Evolutionary conservation across 371 early-diverging fungal genomes (phyloP).

Genomic region (Mortierella sp.): DNA sequence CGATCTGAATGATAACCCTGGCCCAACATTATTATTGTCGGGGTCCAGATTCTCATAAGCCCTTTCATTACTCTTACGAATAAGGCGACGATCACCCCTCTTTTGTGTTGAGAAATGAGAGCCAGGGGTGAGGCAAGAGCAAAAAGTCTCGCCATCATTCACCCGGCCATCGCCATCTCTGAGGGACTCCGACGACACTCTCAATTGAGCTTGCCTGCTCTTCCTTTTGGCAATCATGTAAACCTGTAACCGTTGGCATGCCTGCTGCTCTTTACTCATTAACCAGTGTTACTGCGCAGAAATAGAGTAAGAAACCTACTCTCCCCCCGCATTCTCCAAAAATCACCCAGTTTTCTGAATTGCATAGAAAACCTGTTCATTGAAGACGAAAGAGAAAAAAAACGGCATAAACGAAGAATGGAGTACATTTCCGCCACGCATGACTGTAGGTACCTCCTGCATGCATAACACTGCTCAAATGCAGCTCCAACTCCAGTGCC

Average conservation of each 20-base stretch:
- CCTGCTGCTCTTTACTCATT: no score
- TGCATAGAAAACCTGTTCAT: not conserved
- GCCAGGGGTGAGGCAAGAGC: not conserved
- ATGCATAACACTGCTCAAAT: not conserved
- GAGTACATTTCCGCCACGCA: not conserved
- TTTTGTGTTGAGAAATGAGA: not conserved
- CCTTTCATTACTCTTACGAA: not conserved
- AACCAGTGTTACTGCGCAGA: not conserved
- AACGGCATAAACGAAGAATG: not conserved
- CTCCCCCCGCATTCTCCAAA: not conserved
- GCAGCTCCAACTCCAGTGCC: no score
- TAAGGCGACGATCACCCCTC: not conserved
- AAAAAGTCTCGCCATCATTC: not conserved
- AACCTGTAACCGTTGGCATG: not conserved
- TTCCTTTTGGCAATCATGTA: no score
- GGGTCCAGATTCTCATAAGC: not conserved
- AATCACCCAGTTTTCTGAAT: not conserved
- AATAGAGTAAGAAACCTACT: not conserved
- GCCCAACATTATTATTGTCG: no score
- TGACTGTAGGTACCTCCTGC: not conserved
- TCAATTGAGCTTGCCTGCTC: not conserved
- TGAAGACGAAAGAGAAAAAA: not conserved
- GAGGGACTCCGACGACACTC: not conserved
- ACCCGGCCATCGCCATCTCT: constrained; percentile 3
- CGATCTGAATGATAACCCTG: no score